Evolutionary conservation across 805 yeast genomes (phyloP).

Genomic region (Ogataea trehalophila): DNA sequence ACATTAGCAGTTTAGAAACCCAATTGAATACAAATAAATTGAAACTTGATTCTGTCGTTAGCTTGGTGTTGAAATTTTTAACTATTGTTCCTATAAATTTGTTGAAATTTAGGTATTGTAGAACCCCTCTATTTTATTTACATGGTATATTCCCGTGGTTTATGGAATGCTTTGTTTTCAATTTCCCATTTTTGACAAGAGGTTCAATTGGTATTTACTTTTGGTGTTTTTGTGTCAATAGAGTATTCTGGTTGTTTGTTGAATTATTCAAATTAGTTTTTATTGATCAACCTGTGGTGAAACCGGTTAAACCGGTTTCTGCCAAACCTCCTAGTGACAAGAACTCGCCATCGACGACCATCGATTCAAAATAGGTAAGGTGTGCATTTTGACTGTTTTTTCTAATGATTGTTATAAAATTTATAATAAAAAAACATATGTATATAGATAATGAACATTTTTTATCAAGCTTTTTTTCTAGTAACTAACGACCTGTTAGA

Average conservation of each 20-base stretch:
- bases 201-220: slow-evolving; percentile 59
- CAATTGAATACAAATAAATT: slow-evolving; percentile 34
- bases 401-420: too few relatives aligned
- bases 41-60: slow-evolving; percentile 31
- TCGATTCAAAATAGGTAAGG: not conserved
- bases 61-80: slow-evolving; percentile 30
- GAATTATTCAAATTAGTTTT: slow-evolving; percentile 19
- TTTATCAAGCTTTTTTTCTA: too few relatives aligned
- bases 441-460: too few relatives aligned
- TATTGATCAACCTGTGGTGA: slow-evolving; percentile 3
- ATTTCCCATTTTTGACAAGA: slow-evolving; percentile 58
- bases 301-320: slow-evolving; percentile 1
- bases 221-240: slow-evolving; percentile 44
- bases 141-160: slow-evolving; percentile 55
- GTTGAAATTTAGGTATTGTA: slow-evolving; percentile 49
- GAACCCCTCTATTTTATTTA: slow-evolving; percentile 50
- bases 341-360: not conserved
- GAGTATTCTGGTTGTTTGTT: slow-evolving; percentile 21
- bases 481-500: too few relatives aligned
- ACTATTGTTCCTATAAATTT: slow-evolving; percentile 46
- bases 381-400: too few relatives aligned
- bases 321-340: not conserved
- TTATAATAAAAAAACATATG: too few relatives aligned
- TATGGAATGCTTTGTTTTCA: slow-evolving; percentile 43
- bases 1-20: slow-evolving; percentile 41